These are phyloP conservation scores for Phaeosphaeria sp. DNA, from an alignment of 2,329 filamentous ascomycete species.

Conservation along the genomic window DNA sequence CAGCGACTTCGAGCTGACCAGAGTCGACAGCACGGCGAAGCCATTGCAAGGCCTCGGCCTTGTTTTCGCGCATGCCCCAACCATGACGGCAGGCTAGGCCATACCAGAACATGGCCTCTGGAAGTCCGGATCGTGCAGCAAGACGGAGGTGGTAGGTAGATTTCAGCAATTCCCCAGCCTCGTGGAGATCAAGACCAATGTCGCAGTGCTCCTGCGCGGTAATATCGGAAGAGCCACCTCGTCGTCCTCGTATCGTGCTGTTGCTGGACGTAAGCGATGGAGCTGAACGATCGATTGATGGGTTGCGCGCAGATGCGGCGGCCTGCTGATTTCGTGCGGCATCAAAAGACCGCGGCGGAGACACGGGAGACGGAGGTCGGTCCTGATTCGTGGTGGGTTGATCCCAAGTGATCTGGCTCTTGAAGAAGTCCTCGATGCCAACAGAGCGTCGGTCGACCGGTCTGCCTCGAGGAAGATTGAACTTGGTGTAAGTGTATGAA, in stretches of 20 bases:
- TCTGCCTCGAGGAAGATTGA: conserved; percentile 82
- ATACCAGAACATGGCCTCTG: conserved; percentile 95
- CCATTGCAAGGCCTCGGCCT: conserved; percentile 89
- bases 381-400: conserved; percentile 41
- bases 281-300: conserved; percentile 32
- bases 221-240: conserved; percentile 64
- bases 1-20: conserved; percentile 81
- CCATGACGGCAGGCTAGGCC: conserved; percentile 94
- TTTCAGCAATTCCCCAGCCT: conserved; percentile 85
- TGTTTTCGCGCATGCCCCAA: conserved; percentile 96
- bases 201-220: conserved; percentile 87
- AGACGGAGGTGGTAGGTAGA: conserved; percentile 95
- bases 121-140: conserved; percentile 83
- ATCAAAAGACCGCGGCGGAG: conserved; percentile 47
- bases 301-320: conserved; percentile 12
- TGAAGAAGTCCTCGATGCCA: conserved; percentile 48
- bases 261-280: conserved; percentile 52
- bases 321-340: conserved; percentile 27
- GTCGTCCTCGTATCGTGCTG: conserved; percentile 55
- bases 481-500: conserved; percentile 88
- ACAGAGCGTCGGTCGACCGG: conserved; percentile 68
- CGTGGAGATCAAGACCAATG: conserved; percentile 89
- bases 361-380: conserved; percentile 48
- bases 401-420: conserved; percentile 68
- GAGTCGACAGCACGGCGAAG: conserved; percentile 87